Conservation (phyloP, 2,329 filamentous ascomycete genomes). For the Ciborinia camelliae region DNA sequence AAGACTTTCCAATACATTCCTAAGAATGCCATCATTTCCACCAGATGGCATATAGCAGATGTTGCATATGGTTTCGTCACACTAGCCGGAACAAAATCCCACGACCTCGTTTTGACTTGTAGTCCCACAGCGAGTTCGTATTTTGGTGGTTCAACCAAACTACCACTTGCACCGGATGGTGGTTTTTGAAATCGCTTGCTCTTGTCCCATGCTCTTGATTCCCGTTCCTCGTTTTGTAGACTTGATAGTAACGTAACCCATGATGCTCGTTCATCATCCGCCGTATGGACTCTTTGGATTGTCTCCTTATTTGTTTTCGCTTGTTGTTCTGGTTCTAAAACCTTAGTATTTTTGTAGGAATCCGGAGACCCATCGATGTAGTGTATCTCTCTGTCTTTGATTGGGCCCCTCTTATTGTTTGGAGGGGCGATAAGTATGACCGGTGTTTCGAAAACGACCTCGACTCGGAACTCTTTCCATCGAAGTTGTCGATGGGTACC, state of each 20-base stretch:
- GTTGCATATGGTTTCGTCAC: conserved; percentile 39
- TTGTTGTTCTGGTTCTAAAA: conserved; percentile 20
- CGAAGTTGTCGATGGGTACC: conserved; percentile 37
- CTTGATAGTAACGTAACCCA: conserved; percentile 52
- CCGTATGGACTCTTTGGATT: conserved; percentile 45
- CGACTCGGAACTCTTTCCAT: conserved; percentile 39
- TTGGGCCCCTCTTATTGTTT: conserved; percentile 32
- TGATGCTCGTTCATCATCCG: conserved; percentile 54
- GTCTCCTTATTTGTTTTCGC: conserved; percentile 21
- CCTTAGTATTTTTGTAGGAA: conserved; percentile 30
- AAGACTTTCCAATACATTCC: conserved; percentile 59
- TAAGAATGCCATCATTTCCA: conserved; percentile 39
- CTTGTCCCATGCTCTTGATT: conserved; percentile 46
- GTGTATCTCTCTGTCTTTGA: conserved; percentile 26
- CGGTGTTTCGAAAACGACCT: conserved; percentile 40
- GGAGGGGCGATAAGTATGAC: conserved; percentile 37
- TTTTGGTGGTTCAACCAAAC: conserved; percentile 11
- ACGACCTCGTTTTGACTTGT: conserved; percentile 38
- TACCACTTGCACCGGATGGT: conserved; percentile 16
- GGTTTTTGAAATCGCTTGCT: conserved; percentile 7
- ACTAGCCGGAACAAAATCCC: conserved; percentile 41
- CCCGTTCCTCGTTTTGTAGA: conserved; percentile 49
- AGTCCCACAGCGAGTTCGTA: conserved; percentile 34
- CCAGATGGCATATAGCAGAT: conserved; percentile 38
- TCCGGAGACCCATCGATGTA: conserved; percentile 31